phyloP scores from a whole-genome alignment of 768 basidiomycete species.

The Boletus reticulatus region DNA sequence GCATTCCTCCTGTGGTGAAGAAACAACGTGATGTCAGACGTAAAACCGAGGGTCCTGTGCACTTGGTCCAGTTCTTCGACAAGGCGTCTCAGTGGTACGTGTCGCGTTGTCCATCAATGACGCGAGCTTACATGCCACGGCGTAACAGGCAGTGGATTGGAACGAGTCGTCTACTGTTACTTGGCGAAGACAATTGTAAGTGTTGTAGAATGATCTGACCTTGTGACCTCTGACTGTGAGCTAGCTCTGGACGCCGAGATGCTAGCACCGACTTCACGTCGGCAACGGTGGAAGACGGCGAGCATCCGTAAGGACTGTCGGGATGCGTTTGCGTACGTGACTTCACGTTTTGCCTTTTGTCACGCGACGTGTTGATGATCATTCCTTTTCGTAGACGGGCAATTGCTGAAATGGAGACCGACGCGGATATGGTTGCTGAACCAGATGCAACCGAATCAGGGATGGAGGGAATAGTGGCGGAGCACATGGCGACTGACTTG shows the following conservation, averaged over 20 bases:
- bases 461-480: constrained; percentile 6
- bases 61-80: constrained; percentile 83
- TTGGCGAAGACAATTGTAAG: constrained; percentile 74
- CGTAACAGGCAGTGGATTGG: constrained; percentile 60
- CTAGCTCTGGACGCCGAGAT: constrained; percentile 66
- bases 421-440: constrained; percentile 17
- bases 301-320: constrained; percentile 54
- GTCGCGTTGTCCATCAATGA: background rate
- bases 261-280: constrained; percentile 46
- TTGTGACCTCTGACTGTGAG: background rate
- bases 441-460: constrained; percentile 1
- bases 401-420: constrained; percentile 47
- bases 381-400: constrained; percentile 34
- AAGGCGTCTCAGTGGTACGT: constrained; percentile 59
- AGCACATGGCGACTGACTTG: background rate
- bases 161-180: constrained; percentile 51
- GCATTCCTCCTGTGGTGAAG: constrained; percentile 46
- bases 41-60: constrained; percentile 41
- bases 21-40: constrained; percentile 30
- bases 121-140: background rate
- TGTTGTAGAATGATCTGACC: background rate
- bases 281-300: constrained; percentile 60
- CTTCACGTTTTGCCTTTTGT: background rate
- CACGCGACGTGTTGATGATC: background rate
- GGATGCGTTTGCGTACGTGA: constrained; percentile 58